These are phyloP conservation scores for Backusella parvicylindrica DNA, from an alignment of 192 early-diverging fungal genomes.

Conservation along the genomic window DNA sequence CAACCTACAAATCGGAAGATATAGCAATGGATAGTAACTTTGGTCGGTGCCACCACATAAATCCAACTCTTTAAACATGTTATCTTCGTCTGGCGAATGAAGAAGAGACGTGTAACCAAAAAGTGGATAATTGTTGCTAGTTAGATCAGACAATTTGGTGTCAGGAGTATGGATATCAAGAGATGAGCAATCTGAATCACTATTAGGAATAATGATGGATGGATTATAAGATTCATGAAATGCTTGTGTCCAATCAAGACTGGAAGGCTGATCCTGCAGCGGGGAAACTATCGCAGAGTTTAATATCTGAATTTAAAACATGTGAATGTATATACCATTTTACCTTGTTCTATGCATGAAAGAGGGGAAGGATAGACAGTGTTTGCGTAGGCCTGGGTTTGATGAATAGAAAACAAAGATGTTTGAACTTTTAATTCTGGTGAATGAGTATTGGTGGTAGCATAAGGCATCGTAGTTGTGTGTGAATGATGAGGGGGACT, in stretches of 20 bases:
- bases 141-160: neutral
- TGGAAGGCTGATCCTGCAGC: neutral
- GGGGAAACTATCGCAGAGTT: neutral
- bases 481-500: neutral
- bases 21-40: neutral
- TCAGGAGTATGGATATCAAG: conserved; percentile 1
- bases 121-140: neutral
- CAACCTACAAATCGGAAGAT: neutral
- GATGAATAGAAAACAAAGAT: neutral
- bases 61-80: neutral
- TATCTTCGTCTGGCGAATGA: neutral
- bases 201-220: neutral
- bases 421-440: neutral
- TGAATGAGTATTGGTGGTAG: neutral
- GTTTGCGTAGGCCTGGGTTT: neutral
- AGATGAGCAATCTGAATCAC: neutral
- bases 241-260: neutral
- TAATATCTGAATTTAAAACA: neutral
- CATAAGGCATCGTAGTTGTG: neutral
- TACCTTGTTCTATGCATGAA: conserved; percentile 1
- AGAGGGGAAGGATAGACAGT: neutral
- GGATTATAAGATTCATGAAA: neutral
- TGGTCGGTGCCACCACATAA: neutral
- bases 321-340: neutral
- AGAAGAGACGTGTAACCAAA: neutral